A percentile compares a stretch with the other conserved stretches of the same genome.
Evolutionary conservation across 2,329 filamentous ascomycete species (phyloP).

Genomic region (Sporothrix humicola): DNA sequence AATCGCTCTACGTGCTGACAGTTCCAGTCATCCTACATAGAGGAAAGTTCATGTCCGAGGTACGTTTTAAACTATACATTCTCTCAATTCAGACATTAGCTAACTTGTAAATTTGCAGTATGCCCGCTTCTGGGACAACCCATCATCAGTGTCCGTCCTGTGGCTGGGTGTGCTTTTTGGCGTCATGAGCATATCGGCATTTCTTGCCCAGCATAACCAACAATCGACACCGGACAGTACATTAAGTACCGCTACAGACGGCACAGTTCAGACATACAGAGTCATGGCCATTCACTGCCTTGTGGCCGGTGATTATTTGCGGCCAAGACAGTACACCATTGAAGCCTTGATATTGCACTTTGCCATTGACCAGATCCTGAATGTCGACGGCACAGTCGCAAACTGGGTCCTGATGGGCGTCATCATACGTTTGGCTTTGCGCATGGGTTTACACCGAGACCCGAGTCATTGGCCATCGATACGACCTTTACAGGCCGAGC

Average conservation of each 20-base stretch:
- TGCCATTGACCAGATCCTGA: slow-evolving; percentile 12
- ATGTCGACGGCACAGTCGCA: neutral
- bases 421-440: neutral
- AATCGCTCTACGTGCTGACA: neutral
- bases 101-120: neutral
- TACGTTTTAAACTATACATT: neutral
- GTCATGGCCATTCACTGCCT: slow-evolving; percentile 9
- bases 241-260: neutral
- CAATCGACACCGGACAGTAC: neutral
- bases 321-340: neutral
- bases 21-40: neutral
- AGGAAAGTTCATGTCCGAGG: neutral
- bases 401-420: slow-evolving; percentile 12
- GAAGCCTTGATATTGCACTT: slow-evolving; percentile 15
- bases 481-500: neutral
- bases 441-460: slow-evolving; percentile 13
- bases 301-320: neutral
- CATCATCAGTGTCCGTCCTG: neutral
- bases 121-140: neutral
- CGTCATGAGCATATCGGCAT: slow-evolving; percentile 10
- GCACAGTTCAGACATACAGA: slow-evolving; percentile 8
- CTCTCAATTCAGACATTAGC: neutral
- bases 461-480: neutral
- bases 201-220: neutral
- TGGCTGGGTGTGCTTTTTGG: neutral